Base-by-base conservation (phyloP, 345 rosid genomes). In the Citrus cavaleriei region DNA sequence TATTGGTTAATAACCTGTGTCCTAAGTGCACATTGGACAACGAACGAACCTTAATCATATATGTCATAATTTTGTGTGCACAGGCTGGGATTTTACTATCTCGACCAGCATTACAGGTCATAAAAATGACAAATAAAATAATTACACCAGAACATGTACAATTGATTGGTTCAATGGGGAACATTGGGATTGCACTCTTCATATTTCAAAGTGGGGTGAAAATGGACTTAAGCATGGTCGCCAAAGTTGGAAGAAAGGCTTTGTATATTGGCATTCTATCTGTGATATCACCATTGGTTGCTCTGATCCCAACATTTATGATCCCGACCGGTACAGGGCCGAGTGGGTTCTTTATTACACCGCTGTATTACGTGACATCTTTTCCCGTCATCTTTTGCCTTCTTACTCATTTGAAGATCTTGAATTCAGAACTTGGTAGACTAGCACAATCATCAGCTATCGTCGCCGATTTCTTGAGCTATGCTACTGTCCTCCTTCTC, bases 371-470 rank as follows among this genome's bases (percentile, higher is more conserved):
- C 6, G 51, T 59, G 18, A 74, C 70, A 25, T 49, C 82, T 12
- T 78, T 78, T 67, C 86, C 83, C 0, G 83, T 83, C 35, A 40
- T 80, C 9, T 55, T 64, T 27, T 7, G 13, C 57, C 79, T 83
- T 14, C 72, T 80, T 24, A 54, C 25, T 2, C 83, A 83, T 18
- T 34, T 80, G 49, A 77, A 68, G 28, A 63, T 83, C 57, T 61
- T 78, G 3, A 77, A 83, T 38, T 76, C 85, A 0, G 85, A 83
- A 40, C 78, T 83, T 2, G 85, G 85, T 3, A 35, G 83, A n/a
- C 35, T 83, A 6, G 80, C 72, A 19, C 65, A 49, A 18, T 66
- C 85, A 0, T 35, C 85, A 1, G 79, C 81, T 1, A 19, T 80
- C 2, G 3, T 68, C 1, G 63, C 78, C 22, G 81, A 83, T 34